Conservation (phyloP, 495 filamentous ascomycete species). For the Aspergillus wentii region DNA sequence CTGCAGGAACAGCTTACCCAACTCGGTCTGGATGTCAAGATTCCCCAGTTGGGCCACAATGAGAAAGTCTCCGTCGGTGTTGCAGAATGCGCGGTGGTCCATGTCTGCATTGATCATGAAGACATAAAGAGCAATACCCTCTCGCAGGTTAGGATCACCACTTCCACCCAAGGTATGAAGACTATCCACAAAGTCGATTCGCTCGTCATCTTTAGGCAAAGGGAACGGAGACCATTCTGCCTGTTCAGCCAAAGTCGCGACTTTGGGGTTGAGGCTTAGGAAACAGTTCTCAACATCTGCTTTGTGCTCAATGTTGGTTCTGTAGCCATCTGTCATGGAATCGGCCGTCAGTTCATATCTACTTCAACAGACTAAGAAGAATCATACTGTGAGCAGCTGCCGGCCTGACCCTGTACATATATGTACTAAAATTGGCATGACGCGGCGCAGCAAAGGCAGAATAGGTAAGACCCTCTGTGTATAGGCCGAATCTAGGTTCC, state of each 20-base stretch:
- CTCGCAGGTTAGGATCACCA: constrained; percentile 32
- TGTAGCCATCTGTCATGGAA: constrained; percentile 26
- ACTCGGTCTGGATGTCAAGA: constrained; percentile 38
- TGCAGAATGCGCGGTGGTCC: constrained; percentile 33
- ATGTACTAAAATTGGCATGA: constrained; percentile 34
- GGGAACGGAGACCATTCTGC: constrained; percentile 40
- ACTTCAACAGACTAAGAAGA: neutral
- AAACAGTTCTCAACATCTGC: constrained; percentile 37
- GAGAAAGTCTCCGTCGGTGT: constrained; percentile 38
- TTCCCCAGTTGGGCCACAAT: constrained; percentile 34
- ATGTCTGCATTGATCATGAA: constrained; percentile 34
- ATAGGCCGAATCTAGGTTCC: constrained; percentile 36
- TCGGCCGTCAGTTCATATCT: neutral
- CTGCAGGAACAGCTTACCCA: constrained; percentile 37
- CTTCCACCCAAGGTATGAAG: constrained; percentile 35
- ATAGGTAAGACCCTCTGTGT: constrained; percentile 60
- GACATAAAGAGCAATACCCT: constrained; percentile 29
- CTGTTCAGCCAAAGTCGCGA: constrained; percentile 30
- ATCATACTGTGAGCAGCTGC: constrained; percentile 35
- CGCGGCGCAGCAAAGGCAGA: constrained; percentile 42
- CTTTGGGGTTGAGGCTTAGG: constrained; percentile 33
- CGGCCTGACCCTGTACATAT: constrained; percentile 37
- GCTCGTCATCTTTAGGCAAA: constrained; percentile 25
- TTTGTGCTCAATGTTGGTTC: constrained; percentile 24
- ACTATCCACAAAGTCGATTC: constrained; percentile 36